Evolutionary conservation across 2,329 filamentous ascomycete species (phyloP).

Genomic region (Ascochyta clinopodiicola): DNA sequence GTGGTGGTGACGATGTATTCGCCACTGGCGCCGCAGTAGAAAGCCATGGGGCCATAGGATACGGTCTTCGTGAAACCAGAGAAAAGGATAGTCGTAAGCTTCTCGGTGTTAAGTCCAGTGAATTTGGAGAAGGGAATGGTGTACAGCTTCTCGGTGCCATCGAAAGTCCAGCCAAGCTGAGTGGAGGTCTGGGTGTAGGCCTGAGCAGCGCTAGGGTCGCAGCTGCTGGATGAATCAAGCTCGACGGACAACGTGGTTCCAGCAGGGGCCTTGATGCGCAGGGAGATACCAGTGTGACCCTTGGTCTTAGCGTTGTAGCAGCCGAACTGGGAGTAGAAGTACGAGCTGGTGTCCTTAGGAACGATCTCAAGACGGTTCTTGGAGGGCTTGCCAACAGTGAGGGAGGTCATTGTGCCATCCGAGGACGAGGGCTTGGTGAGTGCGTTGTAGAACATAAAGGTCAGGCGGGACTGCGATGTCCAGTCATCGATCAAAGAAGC

Average conservation of each 20-base stretch:
- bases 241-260: slow-evolving; percentile 62
- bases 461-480: slow-evolving; percentile 66
- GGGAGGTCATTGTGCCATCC: slow-evolving; percentile 63
- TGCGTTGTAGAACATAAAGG: slow-evolving; percentile 67
- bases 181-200: slow-evolving; percentile 50
- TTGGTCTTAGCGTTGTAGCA: slow-evolving; percentile 59
- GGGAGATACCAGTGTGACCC: slow-evolving; percentile 61
- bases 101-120: slow-evolving; percentile 57
- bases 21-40: slow-evolving; percentile 63
- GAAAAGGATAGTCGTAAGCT: slow-evolving; percentile 62
- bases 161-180: slow-evolving; percentile 66
- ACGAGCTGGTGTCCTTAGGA: slow-evolving; percentile 57
- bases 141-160: slow-evolving; percentile 66
- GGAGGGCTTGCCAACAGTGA: slow-evolving; percentile 58
- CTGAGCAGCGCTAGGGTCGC: slow-evolving; percentile 51
- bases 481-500: slow-evolving; percentile 65
- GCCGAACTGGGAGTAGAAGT: slow-evolving; percentile 65
- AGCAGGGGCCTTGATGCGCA: slow-evolving; percentile 61
- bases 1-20: slow-evolving; percentile 59
- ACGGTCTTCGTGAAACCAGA: slow-evolving; percentile 55
- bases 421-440: slow-evolving; percentile 63
- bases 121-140: slow-evolving; percentile 63
- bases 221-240: slow-evolving; percentile 56
- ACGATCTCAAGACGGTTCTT: slow-evolving; percentile 60
- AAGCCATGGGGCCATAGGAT: slow-evolving; percentile 63